Conservation (phyloP, 108 stramenopile genomes). For the Ochromonas danica region DNA sequence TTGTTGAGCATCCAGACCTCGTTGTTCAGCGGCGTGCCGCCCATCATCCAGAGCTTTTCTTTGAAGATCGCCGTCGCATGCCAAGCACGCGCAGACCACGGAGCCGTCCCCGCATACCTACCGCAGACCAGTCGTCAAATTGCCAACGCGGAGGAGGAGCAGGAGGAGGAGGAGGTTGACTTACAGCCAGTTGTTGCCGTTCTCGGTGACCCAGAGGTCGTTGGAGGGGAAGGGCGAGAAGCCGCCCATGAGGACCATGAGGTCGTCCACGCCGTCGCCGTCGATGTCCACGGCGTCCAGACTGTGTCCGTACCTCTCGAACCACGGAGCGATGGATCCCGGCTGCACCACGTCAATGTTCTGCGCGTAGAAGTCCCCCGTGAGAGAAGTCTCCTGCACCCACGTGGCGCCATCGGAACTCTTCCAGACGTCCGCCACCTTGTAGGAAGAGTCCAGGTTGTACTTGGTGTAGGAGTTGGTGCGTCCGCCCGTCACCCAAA, state of each 20-base stretch:
- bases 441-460: not conserved
- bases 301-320: constrained; percentile 66
- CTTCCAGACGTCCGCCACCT: constrained; percentile 21
- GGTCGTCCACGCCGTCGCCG: constrained; percentile 57
- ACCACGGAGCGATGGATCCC: constrained; percentile 66
- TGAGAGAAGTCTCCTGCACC: constrained; percentile 39
- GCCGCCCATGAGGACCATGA: constrained; percentile 68
- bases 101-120: constrained; percentile 62
- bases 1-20: constrained; percentile 64
- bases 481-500: constrained; percentile 27
- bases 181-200: constrained; percentile 62
- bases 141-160: too few relatives aligned
- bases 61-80: constrained; percentile 59
- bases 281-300: constrained; percentile 62
- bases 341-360: constrained; percentile 51
- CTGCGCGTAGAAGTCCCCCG: constrained; percentile 51
- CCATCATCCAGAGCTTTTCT: constrained; percentile 60
- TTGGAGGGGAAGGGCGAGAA: constrained; percentile 65
- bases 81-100: constrained; percentile 68
- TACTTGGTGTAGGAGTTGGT: not conserved
- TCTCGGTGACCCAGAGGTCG: constrained; percentile 67
- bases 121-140: not conserved
- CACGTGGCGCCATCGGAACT: constrained; percentile 27
- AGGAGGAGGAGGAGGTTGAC: not conserved
- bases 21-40: constrained; percentile 69